Evolutionary conservation across 2,329 filamentous ascomycete species (phyloP), one percentile per base, ranked within the genome.

Genomic region (Cadophora luteo-olivacea): DNA sequence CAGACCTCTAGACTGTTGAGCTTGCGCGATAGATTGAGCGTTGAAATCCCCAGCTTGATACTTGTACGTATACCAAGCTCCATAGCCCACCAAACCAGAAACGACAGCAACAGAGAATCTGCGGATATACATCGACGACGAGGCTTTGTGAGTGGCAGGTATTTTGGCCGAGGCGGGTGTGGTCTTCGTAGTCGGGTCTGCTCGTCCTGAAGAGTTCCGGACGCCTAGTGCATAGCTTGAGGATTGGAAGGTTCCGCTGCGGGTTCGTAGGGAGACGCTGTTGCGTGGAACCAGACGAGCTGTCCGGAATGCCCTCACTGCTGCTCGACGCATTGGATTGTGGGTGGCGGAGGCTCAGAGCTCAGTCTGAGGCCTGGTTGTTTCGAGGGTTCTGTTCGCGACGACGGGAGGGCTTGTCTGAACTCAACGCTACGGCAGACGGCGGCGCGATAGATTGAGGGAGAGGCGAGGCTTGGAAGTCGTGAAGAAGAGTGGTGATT

Each of bases 61-160:
- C 77, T 85, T 87, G 81, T 91, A 92, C 65, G 86, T 86, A 81
- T 93, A 93, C 86, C 90, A 94, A 72, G 91, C 90, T 71, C 91
- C 90, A 81, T 90, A 92, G 73, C 90, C 91, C 64, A 85, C 84
- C 68, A 92, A 84, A 77, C 88, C 88, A 70, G 91, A 90, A 68
- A 91, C 85, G 68, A 93, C 79, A 69, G 89, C 91, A 74, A 88
- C 83, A 5, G 87, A 87, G 73, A 92, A 84, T 74, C 89, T 86
- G 72, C 92, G 89, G 77, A 91, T 81, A 80, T 92, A 91, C 92
- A 95, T 94, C 74, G 91, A 92, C 80, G 74, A 81, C 78, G 74
- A 70, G 78, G 38, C 58, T 66, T 66, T 70, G 29, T 55, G 16
- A 33, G 69, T 41, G 11, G 70, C 12, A 25, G 41, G 25, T 2